Percentiles rank a stretch among this genome's conserved stretches.
Conservation (phyloP, 1,284 basidiomycete genomes). For the Papiliotrema flavescens region DNA sequence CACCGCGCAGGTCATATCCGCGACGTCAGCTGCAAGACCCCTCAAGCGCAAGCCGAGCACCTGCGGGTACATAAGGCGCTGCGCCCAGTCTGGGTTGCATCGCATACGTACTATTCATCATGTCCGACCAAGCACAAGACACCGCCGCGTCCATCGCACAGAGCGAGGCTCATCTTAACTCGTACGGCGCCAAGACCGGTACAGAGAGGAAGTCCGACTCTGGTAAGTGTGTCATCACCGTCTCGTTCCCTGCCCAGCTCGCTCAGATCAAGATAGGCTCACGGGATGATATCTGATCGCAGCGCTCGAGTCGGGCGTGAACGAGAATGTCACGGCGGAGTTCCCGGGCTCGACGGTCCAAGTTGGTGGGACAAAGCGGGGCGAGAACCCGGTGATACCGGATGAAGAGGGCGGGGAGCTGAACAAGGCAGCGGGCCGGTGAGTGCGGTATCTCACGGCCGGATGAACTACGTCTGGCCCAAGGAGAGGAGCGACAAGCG, state of each 20-base stretch:
- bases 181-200: conserved; percentile 12
- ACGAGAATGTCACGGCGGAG: conserved; percentile 25
- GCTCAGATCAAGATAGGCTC: too few relatives aligned
- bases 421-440: conserved; percentile 27
- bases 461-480: background rate
- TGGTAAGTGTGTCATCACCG: conserved; percentile 10
- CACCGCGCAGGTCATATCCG: background rate
- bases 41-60: too few relatives aligned
- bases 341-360: conserved; percentile 32
- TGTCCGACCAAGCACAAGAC: background rate
- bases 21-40: too few relatives aligned
- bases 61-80: too few relatives aligned
- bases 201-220: conserved; percentile 15
- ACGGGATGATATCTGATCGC: too few relatives aligned
- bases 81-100: too few relatives aligned
- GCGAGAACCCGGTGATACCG: conserved; percentile 29
- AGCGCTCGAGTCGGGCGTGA: conserved; percentile 29
- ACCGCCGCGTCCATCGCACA: conserved; percentile 9
- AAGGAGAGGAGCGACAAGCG: background rate
- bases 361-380: conserved; percentile 26
- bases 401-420: conserved; percentile 29
- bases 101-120: too few relatives aligned
- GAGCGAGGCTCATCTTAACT: conserved; percentile 20
- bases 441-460: conserved; percentile 5
- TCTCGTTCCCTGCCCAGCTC: background rate